These are phyloP conservation scores for Neocatenulostroma microsporum DNA, from an alignment of 2,329 filamentous ascomycete species.

Conservation along the genomic window DNA sequence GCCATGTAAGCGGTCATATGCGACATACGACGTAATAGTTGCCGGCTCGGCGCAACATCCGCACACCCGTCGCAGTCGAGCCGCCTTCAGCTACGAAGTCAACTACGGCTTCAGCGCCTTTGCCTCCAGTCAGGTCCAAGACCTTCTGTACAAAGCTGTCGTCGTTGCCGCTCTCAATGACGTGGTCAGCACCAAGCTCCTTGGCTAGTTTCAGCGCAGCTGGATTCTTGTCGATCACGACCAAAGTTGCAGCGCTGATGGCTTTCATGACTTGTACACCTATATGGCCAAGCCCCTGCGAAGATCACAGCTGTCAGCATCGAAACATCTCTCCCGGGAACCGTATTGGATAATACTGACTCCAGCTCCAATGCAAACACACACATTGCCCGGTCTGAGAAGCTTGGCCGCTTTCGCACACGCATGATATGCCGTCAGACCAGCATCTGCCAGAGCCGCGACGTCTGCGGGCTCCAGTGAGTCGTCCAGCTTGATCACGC, in stretches of 20 bases:
- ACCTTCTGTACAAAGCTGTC: conserved; percentile 20
- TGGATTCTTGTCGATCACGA: conserved; percentile 20
- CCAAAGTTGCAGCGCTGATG: conserved; percentile 18
- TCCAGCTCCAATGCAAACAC: conserved; percentile 21
- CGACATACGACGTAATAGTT: conserved; percentile 24
- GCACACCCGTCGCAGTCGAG: conserved; percentile 18
- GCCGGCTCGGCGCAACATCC: conserved; percentile 20
- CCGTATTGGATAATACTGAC: too few relatives aligned
- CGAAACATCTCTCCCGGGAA: too few relatives aligned
- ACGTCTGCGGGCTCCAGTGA: conserved; percentile 20
- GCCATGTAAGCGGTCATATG: too few relatives aligned
- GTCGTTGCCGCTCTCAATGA: conserved; percentile 13
- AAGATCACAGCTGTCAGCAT: too few relatives aligned
- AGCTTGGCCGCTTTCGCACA: conserved; percentile 18
- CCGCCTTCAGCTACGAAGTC: conserved; percentile 22
- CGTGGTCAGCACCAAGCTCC: conserved; percentile 20
- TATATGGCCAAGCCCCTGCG: too few relatives aligned
- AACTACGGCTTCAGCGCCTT: conserved; percentile 21
- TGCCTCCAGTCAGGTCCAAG: conserved; percentile 15
- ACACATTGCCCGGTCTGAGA: conserved; percentile 18
- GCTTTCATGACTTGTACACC: conserved; percentile 22
- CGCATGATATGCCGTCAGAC: conserved; percentile 20
- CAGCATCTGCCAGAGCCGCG: conserved; percentile 21
- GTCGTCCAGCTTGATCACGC: conserved; percentile 20
- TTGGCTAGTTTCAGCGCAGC: conserved; percentile 20